Conservation (phyloP, 305 asterid species). For the Fraxinus floribunda region DNA sequence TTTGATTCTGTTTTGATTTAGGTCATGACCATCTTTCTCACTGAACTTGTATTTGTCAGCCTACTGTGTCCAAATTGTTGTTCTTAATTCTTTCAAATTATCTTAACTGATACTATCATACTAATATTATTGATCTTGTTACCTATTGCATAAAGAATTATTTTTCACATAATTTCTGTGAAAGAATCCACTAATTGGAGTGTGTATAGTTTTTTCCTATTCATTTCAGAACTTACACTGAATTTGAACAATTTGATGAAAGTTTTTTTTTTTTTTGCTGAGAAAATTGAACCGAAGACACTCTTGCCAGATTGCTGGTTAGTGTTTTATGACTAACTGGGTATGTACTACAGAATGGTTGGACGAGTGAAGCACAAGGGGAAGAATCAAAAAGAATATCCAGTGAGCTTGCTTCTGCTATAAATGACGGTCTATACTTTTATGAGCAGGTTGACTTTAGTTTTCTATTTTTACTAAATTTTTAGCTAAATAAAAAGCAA, state of each 20-base stretch:
- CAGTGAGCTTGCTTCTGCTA: slow-evolving; percentile 75
- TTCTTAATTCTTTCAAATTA: background rate
- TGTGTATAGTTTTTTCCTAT: slow-evolving; percentile 6
- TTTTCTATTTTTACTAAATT: slow-evolving; percentile 22
- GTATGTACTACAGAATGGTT: slow-evolving; percentile 48
- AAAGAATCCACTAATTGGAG: background rate
- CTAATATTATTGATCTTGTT: background rate
- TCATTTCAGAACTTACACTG: background rate
- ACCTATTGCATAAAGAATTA: background rate
- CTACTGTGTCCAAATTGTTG: background rate
- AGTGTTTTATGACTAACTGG: slow-evolving; percentile 19
- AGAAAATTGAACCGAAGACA: background rate
- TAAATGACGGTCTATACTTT: slow-evolving; percentile 81
- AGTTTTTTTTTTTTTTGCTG: background rate
- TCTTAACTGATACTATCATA: background rate
- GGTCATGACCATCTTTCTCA: background rate
- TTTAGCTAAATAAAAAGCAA: slow-evolving; percentile 12
- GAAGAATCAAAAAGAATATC: slow-evolving; percentile 56
- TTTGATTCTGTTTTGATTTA: slow-evolving; percentile 4
- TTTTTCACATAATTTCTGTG: background rate
- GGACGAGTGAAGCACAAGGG: slow-evolving; percentile 39
- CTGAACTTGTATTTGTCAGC: background rate
- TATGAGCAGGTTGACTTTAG: slow-evolving; percentile 75
- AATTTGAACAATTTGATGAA: background rate
- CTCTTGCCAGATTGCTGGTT: slow-evolving; percentile 4